phyloP scores from a whole-genome alignment of 257 asterid species.

The Penstemon barbatus region DNA sequence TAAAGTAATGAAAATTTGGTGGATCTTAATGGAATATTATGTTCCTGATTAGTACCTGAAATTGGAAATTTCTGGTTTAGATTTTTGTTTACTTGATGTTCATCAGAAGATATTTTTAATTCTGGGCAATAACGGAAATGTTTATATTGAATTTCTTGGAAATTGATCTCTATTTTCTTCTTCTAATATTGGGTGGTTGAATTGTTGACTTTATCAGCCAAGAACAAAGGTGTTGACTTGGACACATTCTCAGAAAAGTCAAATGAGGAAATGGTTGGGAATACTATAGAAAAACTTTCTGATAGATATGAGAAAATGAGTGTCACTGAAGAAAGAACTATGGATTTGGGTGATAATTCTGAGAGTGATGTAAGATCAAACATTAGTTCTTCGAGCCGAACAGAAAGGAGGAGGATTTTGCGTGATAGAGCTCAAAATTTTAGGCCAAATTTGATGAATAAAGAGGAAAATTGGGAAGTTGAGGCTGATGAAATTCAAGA shows the following conservation, averaged over 20 bases:
- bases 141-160: slow-evolving; percentile 15
- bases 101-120: not conserved
- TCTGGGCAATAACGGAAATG: slow-evolving; percentile 11
- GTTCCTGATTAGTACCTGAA: slow-evolving; percentile 14
- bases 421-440: slow-evolving; percentile 39
- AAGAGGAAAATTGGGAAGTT: slow-evolving; percentile 33
- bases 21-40: slow-evolving; percentile 4
- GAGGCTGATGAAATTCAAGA: slow-evolving; percentile 32
- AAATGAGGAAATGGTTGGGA: slow-evolving; percentile 49
- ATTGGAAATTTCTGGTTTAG: not conserved
- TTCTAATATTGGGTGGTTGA: slow-evolving; percentile 18
- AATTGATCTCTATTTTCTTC: slow-evolving; percentile 6
- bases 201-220: slow-evolving; percentile 55
- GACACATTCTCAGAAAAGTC: slow-evolving; percentile 56
- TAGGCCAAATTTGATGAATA: slow-evolving; percentile 27
- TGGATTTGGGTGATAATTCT: slow-evolving; percentile 48
- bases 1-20: no score
- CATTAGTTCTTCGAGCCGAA: slow-evolving; percentile 52
- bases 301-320: slow-evolving; percentile 46
- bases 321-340: slow-evolving; percentile 39
- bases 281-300: slow-evolving; percentile 34
- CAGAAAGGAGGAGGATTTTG: slow-evolving; percentile 44
- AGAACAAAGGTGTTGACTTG: slow-evolving; percentile 57
- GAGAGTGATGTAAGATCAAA: slow-evolving; percentile 59
- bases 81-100: not conserved